Base-by-base conservation (phyloP, 2,329 filamentous ascomycete genomes). In the Apiospora saccharicola region DNA sequence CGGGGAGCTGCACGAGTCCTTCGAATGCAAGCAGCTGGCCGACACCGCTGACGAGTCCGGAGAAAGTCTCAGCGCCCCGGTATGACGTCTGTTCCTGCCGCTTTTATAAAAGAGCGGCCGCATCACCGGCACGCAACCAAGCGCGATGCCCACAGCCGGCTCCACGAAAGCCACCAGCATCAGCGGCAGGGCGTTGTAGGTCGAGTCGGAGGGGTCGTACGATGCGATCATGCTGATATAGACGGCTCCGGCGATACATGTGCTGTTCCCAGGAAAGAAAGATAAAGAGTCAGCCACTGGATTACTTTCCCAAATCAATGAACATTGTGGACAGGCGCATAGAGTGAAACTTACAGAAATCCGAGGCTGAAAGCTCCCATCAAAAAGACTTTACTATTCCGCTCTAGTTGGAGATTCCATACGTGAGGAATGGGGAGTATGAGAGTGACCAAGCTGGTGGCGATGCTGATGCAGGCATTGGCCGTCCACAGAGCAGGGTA, bases 351-450 rank as follows among this genome's bases (percentile, higher is more conserved):
- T 67, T 72, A 78, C 76, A 74, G 64, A 16, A 76, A 71, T 49
- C 77, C 77, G 3, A 78, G 44, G 26, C 75, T 71, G 69, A 78
- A 78, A 8, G 74, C 71, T 22, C 72, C 70, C 8, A 70, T 75
- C 14, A 78, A 41, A 1, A 47, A 71, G 41, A 76, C 53, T 22
- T 75, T 76, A 44, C 72, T 73, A 4, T 16, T 19, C 16, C n/a
- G 61, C 4, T 73, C 67, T 16, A 77, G 44, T 8, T 76, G 68
- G 8, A 76, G 68, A 12, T 44, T 47, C 72, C 75, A 75, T 6
- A 77, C n/a, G 14, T 74, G 53, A 5, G 75, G 75, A 53, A 77
- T 73, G 0, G 75, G 74, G 41, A 75, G 75, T 4, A 70, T 2
- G 16, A 75, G 57, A 3, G 73, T 67, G n/a, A 75, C 68, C 30